Evolutionary conservation across 805 yeast genomes (phyloP).

Genomic region (Millerago galiae): DNA sequence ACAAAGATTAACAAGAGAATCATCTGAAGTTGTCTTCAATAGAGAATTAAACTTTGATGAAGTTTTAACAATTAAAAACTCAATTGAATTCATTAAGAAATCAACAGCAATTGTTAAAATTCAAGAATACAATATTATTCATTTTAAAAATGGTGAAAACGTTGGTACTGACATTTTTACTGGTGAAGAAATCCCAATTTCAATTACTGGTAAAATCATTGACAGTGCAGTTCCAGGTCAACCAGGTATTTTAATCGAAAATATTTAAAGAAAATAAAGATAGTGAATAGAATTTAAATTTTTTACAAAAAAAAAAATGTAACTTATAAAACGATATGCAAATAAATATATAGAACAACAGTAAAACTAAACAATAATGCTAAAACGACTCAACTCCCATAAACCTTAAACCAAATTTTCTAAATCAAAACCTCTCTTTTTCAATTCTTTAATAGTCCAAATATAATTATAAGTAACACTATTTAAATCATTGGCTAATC

Average conservation of each 20-base stretch:
- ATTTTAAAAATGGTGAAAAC: conserved; percentile 56
- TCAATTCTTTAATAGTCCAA: conserved; percentile 63
- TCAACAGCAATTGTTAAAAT: conserved; percentile 58
- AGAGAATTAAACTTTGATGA: conserved; percentile 85
- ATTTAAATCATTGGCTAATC: conserved; percentile 48
- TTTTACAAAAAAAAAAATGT: neutral
- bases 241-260: conserved; percentile 79
- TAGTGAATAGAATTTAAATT: neutral
- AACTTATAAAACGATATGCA: neutral
- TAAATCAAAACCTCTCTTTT: conserved; percentile 41
- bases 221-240: conserved; percentile 88
- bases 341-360: neutral
- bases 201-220: conserved; percentile 55
- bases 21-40: conserved; percentile 77
- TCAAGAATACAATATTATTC: conserved; percentile 50
- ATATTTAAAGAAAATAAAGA: conserved; percentile 30
- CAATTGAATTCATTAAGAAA: conserved; percentile 49
- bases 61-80: conserved; percentile 52
- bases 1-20: conserved; percentile 65
- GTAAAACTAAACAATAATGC: neutral
- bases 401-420: neutral
- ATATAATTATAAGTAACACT: conserved; percentile 70
- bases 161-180: conserved; percentile 61
- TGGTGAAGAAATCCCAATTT: conserved; percentile 63
- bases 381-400: neutral